A percentile compares a stretch with the other conserved stretches of the same genome.
phyloP scores from a whole-genome alignment of 148 eudicot genomes.

The Camellia lanceoleosa region DNA sequence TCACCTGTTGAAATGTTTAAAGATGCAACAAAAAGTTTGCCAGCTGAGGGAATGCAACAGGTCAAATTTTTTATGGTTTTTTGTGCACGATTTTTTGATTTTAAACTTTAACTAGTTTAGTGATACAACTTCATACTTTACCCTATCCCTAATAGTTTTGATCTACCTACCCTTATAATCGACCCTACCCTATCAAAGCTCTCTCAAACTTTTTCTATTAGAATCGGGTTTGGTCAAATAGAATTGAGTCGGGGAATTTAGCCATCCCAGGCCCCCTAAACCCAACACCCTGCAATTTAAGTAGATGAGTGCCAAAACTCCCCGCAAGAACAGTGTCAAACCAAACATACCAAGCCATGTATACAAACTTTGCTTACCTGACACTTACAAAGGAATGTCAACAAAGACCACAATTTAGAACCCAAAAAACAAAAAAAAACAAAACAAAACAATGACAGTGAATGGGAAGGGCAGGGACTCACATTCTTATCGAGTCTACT shows the following conservation, averaged over 20 bases:
- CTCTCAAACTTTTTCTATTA: no score
- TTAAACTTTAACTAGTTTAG: no score
- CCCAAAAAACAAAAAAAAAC: not conserved
- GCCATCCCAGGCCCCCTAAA: not conserved
- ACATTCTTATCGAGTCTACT: slow-evolving; percentile 73
- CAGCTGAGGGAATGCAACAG: not conserved
- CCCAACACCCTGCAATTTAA: not conserved
- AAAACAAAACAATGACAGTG: not conserved
- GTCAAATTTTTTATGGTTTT: no score
- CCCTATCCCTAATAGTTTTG: no score
- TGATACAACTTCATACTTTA: no score
- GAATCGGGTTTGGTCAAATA: no score
- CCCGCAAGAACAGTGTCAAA: not conserved
- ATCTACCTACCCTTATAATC: no score
- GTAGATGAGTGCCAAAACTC: not conserved
- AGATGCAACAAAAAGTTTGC: not conserved
- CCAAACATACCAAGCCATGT: not conserved
- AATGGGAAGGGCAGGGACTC: slow-evolving; percentile 17
- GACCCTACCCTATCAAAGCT: no score
- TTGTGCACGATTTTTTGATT: no score
- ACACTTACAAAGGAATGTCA: not conserved
- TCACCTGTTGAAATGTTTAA: not conserved
- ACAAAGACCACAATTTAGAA: not conserved
- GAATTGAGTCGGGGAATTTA: no score
- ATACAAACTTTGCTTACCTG: not conserved